Percentiles rank a stretch among this genome's conserved stretches.
Conservation (phyloP, 2,329 filamentous ascomycete species). For the Colletotrichum graminicola region DNA sequence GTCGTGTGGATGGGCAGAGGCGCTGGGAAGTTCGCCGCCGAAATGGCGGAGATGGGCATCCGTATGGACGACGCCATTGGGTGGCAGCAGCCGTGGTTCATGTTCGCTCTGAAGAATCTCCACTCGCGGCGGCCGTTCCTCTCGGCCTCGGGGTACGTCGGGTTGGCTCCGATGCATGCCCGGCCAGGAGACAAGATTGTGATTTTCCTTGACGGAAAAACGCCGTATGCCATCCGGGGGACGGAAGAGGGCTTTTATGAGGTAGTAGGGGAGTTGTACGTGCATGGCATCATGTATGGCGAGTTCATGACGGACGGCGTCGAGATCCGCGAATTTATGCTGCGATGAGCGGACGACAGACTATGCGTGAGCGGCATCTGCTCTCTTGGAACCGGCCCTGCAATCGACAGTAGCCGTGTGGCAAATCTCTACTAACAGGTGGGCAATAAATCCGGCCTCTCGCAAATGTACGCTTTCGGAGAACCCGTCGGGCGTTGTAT, state of each 20-base stretch:
- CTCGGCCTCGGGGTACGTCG: constrained; percentile 27
- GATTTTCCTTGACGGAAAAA: constrained; percentile 30
- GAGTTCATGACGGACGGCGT: constrained; percentile 18
- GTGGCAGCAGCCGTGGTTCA: constrained; percentile 17
- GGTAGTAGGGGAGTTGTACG: constrained; percentile 22
- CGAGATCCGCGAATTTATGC: neutral
- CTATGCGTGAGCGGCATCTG: neutral
- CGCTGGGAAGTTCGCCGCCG: neutral
- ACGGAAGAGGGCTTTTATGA: neutral
- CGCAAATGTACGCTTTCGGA: neutral
- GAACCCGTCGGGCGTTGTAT: neutral
- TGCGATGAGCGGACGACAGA: neutral
- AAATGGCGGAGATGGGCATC: neutral
- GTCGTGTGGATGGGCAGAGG: neutral
- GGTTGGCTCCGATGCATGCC: constrained; percentile 20
- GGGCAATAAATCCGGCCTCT: neutral
- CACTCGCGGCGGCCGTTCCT: constrained; percentile 18
- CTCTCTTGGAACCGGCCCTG: too few species aligned
- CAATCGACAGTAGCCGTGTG: too few species aligned
- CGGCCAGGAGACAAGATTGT: constrained; percentile 26
- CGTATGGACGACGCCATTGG: constrained; percentile 2
- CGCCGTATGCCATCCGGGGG: constrained; percentile 36
- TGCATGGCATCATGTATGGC: constrained; percentile 34
- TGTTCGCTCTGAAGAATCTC: constrained; percentile 15
- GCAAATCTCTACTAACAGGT: too few species aligned